A percentile compares a stretch with the other conserved stretches of the same genome.
Conservation (phyloP, 1,284 basidiomycete genomes). For the Meira miltonrushii region DNA sequence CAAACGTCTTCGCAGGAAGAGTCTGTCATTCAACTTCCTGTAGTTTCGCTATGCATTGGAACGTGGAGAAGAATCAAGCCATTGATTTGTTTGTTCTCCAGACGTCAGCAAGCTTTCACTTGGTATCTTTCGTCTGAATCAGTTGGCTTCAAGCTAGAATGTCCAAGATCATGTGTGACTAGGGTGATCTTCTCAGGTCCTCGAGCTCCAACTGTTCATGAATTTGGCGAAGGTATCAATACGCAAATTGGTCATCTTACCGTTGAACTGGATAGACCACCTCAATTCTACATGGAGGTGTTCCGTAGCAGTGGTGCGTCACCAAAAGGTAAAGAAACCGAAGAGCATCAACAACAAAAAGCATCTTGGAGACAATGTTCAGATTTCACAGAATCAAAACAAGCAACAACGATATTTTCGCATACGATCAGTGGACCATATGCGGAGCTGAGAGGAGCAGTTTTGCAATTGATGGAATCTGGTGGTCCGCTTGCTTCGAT, state of each 20-base stretch:
- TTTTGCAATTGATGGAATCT: slow-evolving; percentile 20
- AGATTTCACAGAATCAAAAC: slow-evolving; percentile 42
- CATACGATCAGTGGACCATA: slow-evolving; percentile 41
- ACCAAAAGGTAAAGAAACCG: slow-evolving; percentile 14
- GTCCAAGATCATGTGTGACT: slow-evolving; percentile 30
- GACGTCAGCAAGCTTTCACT: slow-evolving; percentile 27
- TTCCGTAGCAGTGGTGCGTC: slow-evolving; percentile 23
- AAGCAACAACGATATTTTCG: slow-evolving; percentile 27
- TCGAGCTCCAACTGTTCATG: slow-evolving; percentile 14
- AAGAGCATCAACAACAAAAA: slow-evolving; percentile 17
- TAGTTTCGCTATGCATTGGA: slow-evolving; percentile 32
- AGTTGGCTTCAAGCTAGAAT: slow-evolving; percentile 44
- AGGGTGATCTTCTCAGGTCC: slow-evolving; percentile 14
- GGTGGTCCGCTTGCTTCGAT: slow-evolving; percentile 21
- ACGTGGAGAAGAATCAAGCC: slow-evolving; percentile 40
- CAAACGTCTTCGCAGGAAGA: background rate
- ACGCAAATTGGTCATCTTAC: slow-evolving; percentile 28
- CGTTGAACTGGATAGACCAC: slow-evolving; percentile 33
- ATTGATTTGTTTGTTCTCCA: slow-evolving; percentile 42
- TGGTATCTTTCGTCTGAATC: slow-evolving; percentile 40
- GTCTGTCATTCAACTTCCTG: slow-evolving; percentile 31
- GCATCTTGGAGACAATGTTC: slow-evolving; percentile 43
- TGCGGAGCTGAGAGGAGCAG: slow-evolving; percentile 27
- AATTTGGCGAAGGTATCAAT: slow-evolving; percentile 30
- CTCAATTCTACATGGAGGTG: slow-evolving; percentile 44